These are phyloP conservation scores for Populus tomentosa DNA, from an alignment of 441 rosid species.

Conservation along the genomic window DNA sequence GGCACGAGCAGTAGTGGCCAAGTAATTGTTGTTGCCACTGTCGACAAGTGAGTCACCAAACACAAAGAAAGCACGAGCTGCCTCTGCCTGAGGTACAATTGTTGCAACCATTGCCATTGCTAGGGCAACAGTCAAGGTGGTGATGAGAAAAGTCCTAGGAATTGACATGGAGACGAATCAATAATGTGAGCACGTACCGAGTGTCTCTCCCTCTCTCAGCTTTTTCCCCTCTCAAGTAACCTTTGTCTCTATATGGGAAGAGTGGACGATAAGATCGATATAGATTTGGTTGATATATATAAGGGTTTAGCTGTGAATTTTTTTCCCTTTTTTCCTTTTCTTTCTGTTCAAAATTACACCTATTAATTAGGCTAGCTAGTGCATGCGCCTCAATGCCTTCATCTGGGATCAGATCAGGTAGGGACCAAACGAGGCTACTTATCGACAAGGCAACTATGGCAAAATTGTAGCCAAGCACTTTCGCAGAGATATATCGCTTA, in stretches of 20 bases:
- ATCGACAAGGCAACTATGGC: background rate
- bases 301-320: background rate
- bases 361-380: background rate
- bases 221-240: background rate
- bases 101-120: background rate
- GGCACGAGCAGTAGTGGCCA: conserved; percentile 73
- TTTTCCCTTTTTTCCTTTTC: background rate
- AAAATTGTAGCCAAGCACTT: background rate
- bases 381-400: background rate
- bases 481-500: background rate
- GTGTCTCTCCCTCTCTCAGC: background rate
- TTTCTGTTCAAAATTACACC: background rate
- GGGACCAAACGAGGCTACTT: background rate
- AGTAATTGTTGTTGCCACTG: conserved; percentile 80
- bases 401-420: background rate
- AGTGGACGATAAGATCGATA: background rate
- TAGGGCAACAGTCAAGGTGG: background rate
- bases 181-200: background rate
- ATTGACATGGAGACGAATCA: background rate
- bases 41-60: conserved; percentile 89
- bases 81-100: conserved; percentile 24
- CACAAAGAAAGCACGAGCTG: conserved; percentile 71
- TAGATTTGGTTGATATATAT: background rate
- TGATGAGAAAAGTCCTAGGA: background rate
- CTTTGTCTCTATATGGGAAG: background rate